Percentiles rank a stretch among this genome's conserved stretches.
These are phyloP conservation scores for Colletotrichum sp. DNA, from an alignment of 2,329 filamentous ascomycete genomes.

Conservation along the genomic window DNA sequence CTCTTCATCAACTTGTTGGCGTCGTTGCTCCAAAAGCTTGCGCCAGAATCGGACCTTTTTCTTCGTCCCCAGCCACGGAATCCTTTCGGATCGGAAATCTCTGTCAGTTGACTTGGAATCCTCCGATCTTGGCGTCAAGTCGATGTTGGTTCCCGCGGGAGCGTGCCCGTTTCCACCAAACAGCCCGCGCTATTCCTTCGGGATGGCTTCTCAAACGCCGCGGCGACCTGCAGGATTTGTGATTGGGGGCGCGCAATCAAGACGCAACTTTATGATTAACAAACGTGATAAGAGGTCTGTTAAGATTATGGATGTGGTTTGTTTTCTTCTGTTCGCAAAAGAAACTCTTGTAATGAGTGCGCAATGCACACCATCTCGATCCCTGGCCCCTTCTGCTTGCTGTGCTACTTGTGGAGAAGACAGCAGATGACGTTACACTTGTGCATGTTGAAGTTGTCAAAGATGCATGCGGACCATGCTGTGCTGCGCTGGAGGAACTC, in stretches of 20 bases:
- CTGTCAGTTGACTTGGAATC: neutral
- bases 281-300: neutral
- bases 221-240: neutral
- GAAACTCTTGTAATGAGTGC: neutral
- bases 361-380: neutral
- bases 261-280: neutral
- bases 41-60: neutral
- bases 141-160: neutral
- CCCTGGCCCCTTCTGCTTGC: neutral
- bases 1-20: neutral
- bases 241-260: neutral
- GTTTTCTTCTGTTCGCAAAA: neutral
- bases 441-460: neutral
- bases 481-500: neutral
- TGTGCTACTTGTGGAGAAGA: neutral
- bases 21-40: neutral
- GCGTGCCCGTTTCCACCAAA: neutral
- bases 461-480: neutral
- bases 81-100: neutral
- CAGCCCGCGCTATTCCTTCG: neutral
- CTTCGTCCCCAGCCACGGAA: neutral
- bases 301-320: neutral
- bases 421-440: neutral
- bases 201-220: neutral
- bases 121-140: neutral